phyloP scores from a whole-genome alignment of 140 eudicot species.

The Cichorium intybus region DNA sequence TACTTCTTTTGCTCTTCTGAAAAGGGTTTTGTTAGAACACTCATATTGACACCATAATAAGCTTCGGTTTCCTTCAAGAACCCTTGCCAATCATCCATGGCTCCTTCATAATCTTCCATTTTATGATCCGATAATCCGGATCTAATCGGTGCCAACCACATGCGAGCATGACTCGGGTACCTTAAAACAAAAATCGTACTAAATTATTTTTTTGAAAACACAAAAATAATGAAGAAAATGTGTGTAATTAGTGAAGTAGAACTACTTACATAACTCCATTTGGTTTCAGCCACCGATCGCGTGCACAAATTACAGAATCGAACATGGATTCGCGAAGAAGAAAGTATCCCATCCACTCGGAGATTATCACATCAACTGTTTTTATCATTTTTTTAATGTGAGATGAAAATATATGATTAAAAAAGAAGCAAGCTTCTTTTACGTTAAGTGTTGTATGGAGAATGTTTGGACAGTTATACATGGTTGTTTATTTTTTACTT shows the following conservation, averaged over 20 bases:
- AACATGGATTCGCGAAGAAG: constrained; percentile 99
- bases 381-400: background rate
- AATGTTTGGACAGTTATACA: background rate
- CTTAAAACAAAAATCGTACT: constrained; percentile 30
- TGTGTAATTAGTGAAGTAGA: background rate
- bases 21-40: constrained; percentile 64
- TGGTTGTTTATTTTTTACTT: background rate
- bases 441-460: background rate
- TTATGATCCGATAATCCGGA: constrained; percentile 71
- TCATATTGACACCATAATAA: constrained; percentile 93
- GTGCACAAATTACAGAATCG: constrained; percentile 92
- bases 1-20: constrained; percentile 74
- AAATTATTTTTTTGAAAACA: background rate
- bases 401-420: background rate
- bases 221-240: background rate
- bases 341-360: constrained; percentile 99
- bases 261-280: constrained; percentile 84
- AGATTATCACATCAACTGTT: constrained; percentile 96
- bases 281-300: constrained; percentile 96
- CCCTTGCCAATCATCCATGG: constrained; percentile 81
- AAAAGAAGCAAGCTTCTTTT: background rate
- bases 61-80: constrained; percentile 63
- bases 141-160: constrained; percentile 93
- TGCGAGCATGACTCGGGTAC: constrained; percentile 99
- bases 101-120: constrained; percentile 62